A percentile compares a stretch with the other conserved stretches of the same genome.
Conservation (phyloP, 75 land plant genomes). For the Pseudotsuga menziesii region DNA sequence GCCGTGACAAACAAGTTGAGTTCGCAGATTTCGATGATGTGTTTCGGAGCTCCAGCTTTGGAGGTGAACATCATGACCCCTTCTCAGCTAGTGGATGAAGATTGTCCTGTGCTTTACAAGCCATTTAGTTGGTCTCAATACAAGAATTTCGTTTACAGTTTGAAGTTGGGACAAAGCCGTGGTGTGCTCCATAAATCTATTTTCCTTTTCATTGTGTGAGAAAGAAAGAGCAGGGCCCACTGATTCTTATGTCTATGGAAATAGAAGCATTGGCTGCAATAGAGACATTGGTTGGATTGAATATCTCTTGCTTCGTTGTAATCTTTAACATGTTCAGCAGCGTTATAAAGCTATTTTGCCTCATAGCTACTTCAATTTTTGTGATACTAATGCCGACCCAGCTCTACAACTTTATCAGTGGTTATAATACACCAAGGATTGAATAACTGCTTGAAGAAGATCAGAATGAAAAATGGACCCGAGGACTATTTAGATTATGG, state of each 20-base stretch:
- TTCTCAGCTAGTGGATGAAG: too few species aligned
- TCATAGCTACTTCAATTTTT: background rate
- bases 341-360: background rate
- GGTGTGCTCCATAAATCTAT: too few species aligned
- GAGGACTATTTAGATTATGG: too few species aligned
- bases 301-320: conserved; percentile 13
- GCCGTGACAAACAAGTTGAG: too few species aligned
- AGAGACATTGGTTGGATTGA: conserved; percentile 20
- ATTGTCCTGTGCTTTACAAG: conserved; percentile 19
- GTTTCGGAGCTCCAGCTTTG: too few species aligned
- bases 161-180: conserved; percentile 23
- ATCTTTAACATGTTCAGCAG: background rate
- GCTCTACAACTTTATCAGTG: too few species aligned
- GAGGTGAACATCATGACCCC: too few species aligned
- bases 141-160: conserved; percentile 32
- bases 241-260: conserved; percentile 20
- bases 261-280: conserved; percentile 10
- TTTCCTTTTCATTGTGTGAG: conserved; percentile 26
- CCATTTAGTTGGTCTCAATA: conserved; percentile 56
- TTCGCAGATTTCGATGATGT: too few species aligned
- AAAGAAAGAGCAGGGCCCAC: conserved; percentile 41
- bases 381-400: too few species aligned
- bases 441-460: too few species aligned
- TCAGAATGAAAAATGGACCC: too few species aligned
- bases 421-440: too few species aligned